Evolutionary conservation across 805 yeast genomes (phyloP).

Genomic region (Starmerella khaoyaiensis): DNA sequence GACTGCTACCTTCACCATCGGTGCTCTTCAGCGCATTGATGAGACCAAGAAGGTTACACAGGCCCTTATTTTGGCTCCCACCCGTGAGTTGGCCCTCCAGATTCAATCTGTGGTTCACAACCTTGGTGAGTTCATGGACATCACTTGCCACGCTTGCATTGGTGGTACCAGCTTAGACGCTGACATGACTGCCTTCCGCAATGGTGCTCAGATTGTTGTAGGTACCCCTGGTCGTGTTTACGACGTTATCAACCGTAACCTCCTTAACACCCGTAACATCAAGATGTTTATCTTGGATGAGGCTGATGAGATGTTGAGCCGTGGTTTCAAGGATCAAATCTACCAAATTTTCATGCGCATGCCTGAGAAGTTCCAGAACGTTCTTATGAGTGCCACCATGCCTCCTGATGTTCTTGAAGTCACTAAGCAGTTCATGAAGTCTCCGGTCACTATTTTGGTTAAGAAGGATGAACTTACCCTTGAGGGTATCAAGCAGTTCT

Average conservation of each 20-base stretch:
- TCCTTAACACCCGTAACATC: slow-evolving; percentile 65
- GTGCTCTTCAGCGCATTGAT: slow-evolving; percentile 48
- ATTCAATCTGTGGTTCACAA: slow-evolving; percentile 86
- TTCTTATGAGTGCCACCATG: slow-evolving; percentile 87
- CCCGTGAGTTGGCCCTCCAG: slow-evolving; percentile 94
- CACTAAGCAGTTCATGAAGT: slow-evolving; percentile 84
- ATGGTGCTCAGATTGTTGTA: slow-evolving; percentile 84
- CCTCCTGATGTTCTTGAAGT: slow-evolving; percentile 85
- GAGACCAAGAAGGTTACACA: slow-evolving; percentile 61
- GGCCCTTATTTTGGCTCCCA: slow-evolving; percentile 91
- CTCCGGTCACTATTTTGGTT: slow-evolving; percentile 87
- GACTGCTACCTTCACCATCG: slow-evolving; percentile 78
- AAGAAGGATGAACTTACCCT: slow-evolving; percentile 90
- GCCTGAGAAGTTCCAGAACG: slow-evolving; percentile 86
- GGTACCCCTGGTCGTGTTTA: slow-evolving; percentile 98
- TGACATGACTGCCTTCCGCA: slow-evolving; percentile 70
- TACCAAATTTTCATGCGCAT: slow-evolving; percentile 82
- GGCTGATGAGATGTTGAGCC: slow-evolving; percentile 91
- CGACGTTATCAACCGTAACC: slow-evolving; percentile 88
- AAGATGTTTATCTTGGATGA: slow-evolving; percentile 95
- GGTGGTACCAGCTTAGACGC: slow-evolving; percentile 90
- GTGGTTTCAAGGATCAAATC: slow-evolving; percentile 92
- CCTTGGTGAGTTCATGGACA: slow-evolving; percentile 79
- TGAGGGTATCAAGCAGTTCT: slow-evolving; percentile 91
- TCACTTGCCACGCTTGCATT: slow-evolving; percentile 89